Evolutionary conservation across 75 land plant genomes (phyloP).

Genomic region (Pinus taeda): DNA sequence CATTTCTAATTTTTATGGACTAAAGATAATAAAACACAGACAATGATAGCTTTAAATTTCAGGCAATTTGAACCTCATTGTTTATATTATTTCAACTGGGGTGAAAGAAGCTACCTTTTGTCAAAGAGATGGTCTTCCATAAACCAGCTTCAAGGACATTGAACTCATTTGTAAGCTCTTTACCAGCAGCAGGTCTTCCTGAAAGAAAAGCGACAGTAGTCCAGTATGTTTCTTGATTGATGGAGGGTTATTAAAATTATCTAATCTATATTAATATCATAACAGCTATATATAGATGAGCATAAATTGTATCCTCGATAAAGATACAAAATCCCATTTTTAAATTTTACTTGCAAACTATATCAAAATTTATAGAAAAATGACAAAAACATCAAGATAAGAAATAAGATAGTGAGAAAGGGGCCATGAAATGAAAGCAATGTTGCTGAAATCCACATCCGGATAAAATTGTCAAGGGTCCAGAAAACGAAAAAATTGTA

Average conservation of each 20-base stretch:
- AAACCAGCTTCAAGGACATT: constrained; percentile 91
- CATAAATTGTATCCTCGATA: background rate
- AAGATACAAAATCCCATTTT: background rate
- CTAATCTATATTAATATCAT: background rate
- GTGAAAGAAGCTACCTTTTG: constrained; percentile 52
- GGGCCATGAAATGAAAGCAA: background rate
- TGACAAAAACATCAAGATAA: background rate
- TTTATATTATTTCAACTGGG: constrained; percentile 6
- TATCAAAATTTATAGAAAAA: background rate
- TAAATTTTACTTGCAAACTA: background rate
- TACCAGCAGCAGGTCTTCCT: constrained; percentile 83
- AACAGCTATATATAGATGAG: background rate
- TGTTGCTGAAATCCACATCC: too few species aligned
- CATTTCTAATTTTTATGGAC: background rate
- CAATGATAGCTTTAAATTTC: background rate
- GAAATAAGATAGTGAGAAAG: background rate
- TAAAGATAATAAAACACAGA: background rate
- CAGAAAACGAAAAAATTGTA: too few species aligned
- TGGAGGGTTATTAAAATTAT: too few species aligned
- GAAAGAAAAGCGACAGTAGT: constrained; percentile 2
- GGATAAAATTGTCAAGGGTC: too few species aligned
- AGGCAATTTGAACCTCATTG: background rate
- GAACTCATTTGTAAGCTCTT: constrained; percentile 76
- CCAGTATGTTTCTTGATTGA: too few species aligned
- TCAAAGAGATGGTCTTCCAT: constrained; percentile 74